phyloP scores from a whole-genome alignment of 2,329 filamentous ascomycete genomes.

The Aspergillus brasiliensis region DNA sequence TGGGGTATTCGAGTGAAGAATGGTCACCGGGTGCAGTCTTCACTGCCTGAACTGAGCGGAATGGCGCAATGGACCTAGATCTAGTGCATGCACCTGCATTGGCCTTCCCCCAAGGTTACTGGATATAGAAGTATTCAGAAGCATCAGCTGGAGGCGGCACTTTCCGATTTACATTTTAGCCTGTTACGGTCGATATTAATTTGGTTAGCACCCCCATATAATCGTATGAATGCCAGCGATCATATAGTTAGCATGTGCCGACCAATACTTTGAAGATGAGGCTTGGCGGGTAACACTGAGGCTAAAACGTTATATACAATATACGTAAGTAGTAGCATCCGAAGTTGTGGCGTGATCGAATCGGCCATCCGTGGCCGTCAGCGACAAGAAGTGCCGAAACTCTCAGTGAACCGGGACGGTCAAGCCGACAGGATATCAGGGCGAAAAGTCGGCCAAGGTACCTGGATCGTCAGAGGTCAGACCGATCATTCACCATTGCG shows the following conservation, averaged over 20 bases:
- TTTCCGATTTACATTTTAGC: no score
- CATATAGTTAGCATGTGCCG: background rate
- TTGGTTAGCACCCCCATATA: background rate
- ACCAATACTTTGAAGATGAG: background rate
- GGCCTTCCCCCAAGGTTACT: background rate
- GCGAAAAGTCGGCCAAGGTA: background rate
- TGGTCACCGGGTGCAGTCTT: background rate
- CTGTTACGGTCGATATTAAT: no score
- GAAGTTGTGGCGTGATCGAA: conserved; percentile 17
- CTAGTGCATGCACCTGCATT: background rate
- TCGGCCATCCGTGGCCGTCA: conserved; percentile 16
- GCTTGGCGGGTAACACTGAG: background rate
- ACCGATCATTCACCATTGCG: conserved; percentile 2
- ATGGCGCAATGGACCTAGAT: background rate
- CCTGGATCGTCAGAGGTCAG: conserved; percentile 6
- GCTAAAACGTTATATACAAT: background rate
- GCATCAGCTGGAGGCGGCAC: background rate
- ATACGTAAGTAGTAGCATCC: conserved; percentile 4
- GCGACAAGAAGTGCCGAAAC: conserved; percentile 14
- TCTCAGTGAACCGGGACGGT: conserved; percentile 9
- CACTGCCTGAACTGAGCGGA: background rate
- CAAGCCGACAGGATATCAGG: conserved; percentile 5
- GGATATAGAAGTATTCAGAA: background rate
- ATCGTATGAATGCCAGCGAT: background rate
- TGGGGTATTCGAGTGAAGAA: background rate